These are phyloP conservation scores for Curvularia eragrostidis DNA, from an alignment of 2,329 filamentous ascomycete species.

Conservation along the genomic window DNA sequence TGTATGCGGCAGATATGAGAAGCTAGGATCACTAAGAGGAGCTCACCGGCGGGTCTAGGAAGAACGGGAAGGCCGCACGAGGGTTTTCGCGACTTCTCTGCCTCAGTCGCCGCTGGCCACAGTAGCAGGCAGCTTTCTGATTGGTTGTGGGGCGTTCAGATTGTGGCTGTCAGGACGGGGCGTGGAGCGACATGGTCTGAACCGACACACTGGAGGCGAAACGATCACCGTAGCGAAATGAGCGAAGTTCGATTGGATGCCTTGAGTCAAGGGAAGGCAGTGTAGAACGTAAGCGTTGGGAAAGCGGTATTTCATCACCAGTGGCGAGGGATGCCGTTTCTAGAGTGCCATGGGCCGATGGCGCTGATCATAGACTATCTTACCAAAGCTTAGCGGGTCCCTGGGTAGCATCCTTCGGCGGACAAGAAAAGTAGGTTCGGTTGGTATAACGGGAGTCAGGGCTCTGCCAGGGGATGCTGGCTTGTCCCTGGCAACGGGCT, in stretches of 20 bases:
- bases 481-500: slow-evolving; percentile 4
- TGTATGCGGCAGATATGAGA: slow-evolving; percentile 34
- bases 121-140: slow-evolving; percentile 28
- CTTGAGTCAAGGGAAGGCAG: slow-evolving; percentile 25
- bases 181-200: slow-evolving; percentile 40
- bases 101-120: slow-evolving; percentile 44
- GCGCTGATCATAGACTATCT: slow-evolving; percentile 40
- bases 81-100: slow-evolving; percentile 39
- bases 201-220: slow-evolving; percentile 48
- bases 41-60: slow-evolving; percentile 33
- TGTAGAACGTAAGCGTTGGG: slow-evolving; percentile 29
- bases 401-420: slow-evolving; percentile 20
- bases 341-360: slow-evolving; percentile 45
- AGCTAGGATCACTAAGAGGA: slow-evolving; percentile 27
- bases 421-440: slow-evolving; percentile 12
- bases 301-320: slow-evolving; percentile 32
- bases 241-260: slow-evolving; percentile 24
- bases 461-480: slow-evolving; percentile 5
- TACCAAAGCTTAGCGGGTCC: slow-evolving; percentile 42
- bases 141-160: slow-evolving; percentile 34
- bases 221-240: slow-evolving; percentile 36
- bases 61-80: slow-evolving; percentile 43
- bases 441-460: slow-evolving; percentile 15
- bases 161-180: slow-evolving; percentile 40
- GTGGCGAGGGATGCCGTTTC: slow-evolving; percentile 48